Evolutionary conservation across 2,329 filamentous ascomycete genomes (phyloP).

Genomic region (Alternaria viburni): DNA sequence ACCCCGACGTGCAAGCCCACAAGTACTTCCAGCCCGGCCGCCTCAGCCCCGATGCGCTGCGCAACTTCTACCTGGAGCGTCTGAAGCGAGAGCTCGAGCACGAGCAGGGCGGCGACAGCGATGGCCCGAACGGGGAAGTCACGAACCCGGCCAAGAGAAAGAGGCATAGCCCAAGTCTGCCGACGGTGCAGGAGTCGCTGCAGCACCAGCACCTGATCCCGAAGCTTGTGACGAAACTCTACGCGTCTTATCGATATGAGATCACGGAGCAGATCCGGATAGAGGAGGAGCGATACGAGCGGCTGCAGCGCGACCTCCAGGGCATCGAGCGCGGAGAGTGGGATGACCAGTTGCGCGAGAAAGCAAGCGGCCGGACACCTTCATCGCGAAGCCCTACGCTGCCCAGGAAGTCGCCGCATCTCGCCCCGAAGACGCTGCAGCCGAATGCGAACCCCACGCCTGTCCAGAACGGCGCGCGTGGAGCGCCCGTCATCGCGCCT

Average conservation of each 20-base stretch:
- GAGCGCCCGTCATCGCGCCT: constrained; percentile 11
- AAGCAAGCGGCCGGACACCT: constrained; percentile 27
- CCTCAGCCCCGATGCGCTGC: constrained; percentile 77
- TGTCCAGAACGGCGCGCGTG: constrained; percentile 15
- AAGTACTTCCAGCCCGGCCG: constrained; percentile 74
- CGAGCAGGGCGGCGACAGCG: constrained; percentile 57
- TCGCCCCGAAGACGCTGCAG: constrained; percentile 24
- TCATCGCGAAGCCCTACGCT: constrained; percentile 32
- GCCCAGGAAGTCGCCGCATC: constrained; percentile 33
- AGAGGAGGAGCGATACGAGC: constrained; percentile 72
- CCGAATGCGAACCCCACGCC: constrained; percentile 13
- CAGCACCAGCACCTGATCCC: constrained; percentile 73
- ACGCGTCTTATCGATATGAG: constrained; percentile 74
- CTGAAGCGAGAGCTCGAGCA: constrained; percentile 73
- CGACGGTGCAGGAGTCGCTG: constrained; percentile 69
- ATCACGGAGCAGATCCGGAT: constrained; percentile 73
- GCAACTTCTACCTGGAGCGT: constrained; percentile 77
- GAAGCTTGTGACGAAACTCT: constrained; percentile 73
- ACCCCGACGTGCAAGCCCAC: constrained; percentile 73
- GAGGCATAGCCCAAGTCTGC: constrained; percentile 64
- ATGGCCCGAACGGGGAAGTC: constrained; percentile 39
- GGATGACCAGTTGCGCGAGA: constrained; percentile 52
- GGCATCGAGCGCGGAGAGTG: constrained; percentile 68
- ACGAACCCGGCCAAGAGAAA: constrained; percentile 73
- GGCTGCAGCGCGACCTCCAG: constrained; percentile 70